These are phyloP conservation scores for Dianthus caryophyllus DNA, from an alignment of 148 eudicot genomes.

Conservation along the genomic window DNA sequence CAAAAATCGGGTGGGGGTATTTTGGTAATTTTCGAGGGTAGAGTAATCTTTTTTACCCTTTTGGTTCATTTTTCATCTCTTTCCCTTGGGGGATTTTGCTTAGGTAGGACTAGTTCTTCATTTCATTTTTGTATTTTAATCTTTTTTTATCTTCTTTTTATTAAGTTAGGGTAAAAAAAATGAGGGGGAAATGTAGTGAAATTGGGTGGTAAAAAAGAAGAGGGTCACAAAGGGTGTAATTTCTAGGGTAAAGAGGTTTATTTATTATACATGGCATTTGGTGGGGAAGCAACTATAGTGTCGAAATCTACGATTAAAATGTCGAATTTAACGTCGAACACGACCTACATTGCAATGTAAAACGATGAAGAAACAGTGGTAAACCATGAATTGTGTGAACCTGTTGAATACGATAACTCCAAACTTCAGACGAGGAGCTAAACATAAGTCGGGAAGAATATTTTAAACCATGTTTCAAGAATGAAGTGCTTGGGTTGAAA, in stretches of 20 bases:
- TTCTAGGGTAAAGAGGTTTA: constrained; percentile 35
- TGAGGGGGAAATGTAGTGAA: constrained; percentile 16
- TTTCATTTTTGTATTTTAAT: constrained; percentile 54
- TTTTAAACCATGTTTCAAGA: too few species aligned
- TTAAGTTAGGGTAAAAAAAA: neutral
- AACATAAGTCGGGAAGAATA: too few species aligned
- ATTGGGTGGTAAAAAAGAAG: constrained; percentile 21
- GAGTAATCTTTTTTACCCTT: constrained; percentile 18
- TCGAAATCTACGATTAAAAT: neutral
- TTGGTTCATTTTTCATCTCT: constrained; percentile 10
- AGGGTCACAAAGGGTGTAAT: constrained; percentile 47
- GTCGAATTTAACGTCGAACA: neutral
- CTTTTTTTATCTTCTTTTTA: constrained; percentile 25
- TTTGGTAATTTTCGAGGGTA: constrained; percentile 21
- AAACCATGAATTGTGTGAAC: too few species aligned
- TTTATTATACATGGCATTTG: constrained; percentile 19
- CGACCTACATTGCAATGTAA: too few species aligned
- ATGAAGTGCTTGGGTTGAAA: too few species aligned
- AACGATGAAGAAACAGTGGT: too few species aligned
- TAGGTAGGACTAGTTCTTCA: constrained; percentile 33
- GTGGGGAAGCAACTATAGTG: neutral
- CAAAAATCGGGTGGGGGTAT: constrained; percentile 24
- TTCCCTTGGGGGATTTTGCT: constrained; percentile 39
- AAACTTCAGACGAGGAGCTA: too few species aligned
- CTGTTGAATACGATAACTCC: too few species aligned